Conservation (phyloP, 2,329 filamentous ascomycete genomes). For the Colletotrichum sojae region DNA sequence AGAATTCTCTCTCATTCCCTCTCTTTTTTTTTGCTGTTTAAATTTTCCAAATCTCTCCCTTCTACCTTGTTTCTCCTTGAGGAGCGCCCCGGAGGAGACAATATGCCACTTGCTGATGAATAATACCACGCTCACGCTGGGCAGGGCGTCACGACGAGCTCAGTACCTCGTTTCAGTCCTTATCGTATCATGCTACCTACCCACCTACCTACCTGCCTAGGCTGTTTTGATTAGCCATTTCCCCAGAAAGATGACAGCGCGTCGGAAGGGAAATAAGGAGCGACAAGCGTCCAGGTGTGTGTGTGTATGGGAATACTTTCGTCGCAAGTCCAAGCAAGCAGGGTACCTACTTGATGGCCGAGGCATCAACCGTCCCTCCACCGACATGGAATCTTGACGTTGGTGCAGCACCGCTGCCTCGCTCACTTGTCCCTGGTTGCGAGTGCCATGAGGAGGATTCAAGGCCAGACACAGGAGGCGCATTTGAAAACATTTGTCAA, state of each 20-base stretch:
- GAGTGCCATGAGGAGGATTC: too few relatives aligned
- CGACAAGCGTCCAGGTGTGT: conserved; percentile 2
- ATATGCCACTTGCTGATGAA: too few relatives aligned
- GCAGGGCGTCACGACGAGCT: too few relatives aligned
- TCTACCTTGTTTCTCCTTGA: not conserved
- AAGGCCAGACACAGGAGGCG: too few relatives aligned
- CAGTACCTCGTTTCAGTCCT: not conserved
- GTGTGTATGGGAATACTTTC: conserved; percentile 23
- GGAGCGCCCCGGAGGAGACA: too few relatives aligned
- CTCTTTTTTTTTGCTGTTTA: not conserved
- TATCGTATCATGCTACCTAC: not conserved
- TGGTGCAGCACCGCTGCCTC: conserved; percentile 10
- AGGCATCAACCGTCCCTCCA: conserved; percentile 7
- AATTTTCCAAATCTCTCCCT: not conserved
- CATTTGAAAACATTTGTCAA: too few relatives aligned
- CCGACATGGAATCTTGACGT: not conserved
- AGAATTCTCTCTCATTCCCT: not conserved
- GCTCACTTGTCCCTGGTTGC: not conserved
- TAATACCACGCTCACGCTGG: too few relatives aligned
- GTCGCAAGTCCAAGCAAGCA: conserved; percentile 30
- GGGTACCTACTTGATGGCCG: conserved; percentile 7
- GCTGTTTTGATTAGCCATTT: conserved; percentile 25
- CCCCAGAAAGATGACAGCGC: conserved; percentile 19
- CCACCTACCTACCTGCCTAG: not conserved
- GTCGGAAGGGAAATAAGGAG: conserved; percentile 25